Percentiles rank a stretch among this genome's conserved stretches.
phyloP scores from a whole-genome alignment of 2,329 filamentous ascomycete species.

The Pyrenophora tritici-repentis region DNA sequence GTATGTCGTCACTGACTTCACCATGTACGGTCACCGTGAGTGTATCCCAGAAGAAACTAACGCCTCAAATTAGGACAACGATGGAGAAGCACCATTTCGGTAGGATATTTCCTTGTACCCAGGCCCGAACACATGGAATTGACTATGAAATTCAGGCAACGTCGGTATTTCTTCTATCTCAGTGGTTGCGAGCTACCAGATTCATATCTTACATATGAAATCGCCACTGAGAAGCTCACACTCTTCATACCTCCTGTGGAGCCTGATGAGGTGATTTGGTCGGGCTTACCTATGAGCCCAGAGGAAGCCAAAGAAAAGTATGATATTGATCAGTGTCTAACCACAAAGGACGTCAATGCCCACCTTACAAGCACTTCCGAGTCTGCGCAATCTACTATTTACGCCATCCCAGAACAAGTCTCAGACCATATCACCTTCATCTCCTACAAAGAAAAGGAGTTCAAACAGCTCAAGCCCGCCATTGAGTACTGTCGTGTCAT shows the following conservation, averaged over 20 bases:
- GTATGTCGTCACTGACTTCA: constrained; percentile 25
- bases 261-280: constrained; percentile 91
- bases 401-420: constrained; percentile 79
- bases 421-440: constrained; percentile 73
- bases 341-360: constrained; percentile 75
- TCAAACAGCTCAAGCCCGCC: constrained; percentile 60
- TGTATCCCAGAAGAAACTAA: constrained; percentile 6
- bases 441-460: constrained; percentile 68
- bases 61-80: constrained; percentile 67
- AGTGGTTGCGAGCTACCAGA: constrained; percentile 84
- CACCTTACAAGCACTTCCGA: constrained; percentile 64
- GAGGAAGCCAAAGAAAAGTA: constrained; percentile 75
- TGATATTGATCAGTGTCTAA: constrained; percentile 70
- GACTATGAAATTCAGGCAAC: constrained; percentile 63
- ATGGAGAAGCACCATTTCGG: constrained; percentile 80
- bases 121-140: neutral
- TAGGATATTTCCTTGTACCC: constrained; percentile 45
- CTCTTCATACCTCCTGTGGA: constrained; percentile 91
- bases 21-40: too few species aligned
- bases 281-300: constrained; percentile 77
- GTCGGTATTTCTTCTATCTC: constrained; percentile 92
- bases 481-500: constrained; percentile 81
- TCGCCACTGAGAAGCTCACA: constrained; percentile 71
- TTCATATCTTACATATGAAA: constrained; percentile 80
- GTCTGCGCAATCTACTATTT: constrained; percentile 60